Percentiles rank a stretch among this genome's conserved stretches.
phyloP scores from a whole-genome alignment of 2,329 filamentous ascomycete genomes.

The Xylariaceae sp. region DNA sequence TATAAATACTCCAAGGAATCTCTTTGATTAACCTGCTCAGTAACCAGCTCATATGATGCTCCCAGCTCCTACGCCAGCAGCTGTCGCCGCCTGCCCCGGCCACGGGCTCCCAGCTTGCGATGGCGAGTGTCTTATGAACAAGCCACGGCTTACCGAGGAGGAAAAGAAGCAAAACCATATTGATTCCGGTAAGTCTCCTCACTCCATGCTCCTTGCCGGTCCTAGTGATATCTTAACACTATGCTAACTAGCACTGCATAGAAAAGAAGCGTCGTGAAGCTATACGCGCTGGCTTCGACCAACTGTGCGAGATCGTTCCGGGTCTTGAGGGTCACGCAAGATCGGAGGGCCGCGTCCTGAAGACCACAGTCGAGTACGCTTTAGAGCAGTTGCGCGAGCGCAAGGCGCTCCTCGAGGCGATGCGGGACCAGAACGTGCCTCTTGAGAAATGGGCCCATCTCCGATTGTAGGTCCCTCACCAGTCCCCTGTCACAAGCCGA shows the following conservation, averaged over 20 bases:
- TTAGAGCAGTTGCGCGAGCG: constrained; percentile 56
- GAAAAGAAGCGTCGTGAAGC: constrained; percentile 63
- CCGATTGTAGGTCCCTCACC: too few species aligned
- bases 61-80: too few species aligned
- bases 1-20: too few species aligned
- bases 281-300: constrained; percentile 80
- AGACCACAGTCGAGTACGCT: constrained; percentile 64
- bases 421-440: constrained; percentile 25
- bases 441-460: too few species aligned
- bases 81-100: too few species aligned
- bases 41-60: too few species aligned
- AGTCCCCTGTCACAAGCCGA: too few species aligned
- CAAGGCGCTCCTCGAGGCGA: constrained; percentile 51
- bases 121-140: too few species aligned
- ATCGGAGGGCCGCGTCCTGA: constrained; percentile 80
- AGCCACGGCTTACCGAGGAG: constrained; percentile 49
- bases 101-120: too few species aligned
- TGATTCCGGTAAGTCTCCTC: constrained; percentile 40
- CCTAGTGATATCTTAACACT: not conserved
- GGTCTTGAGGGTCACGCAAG: constrained; percentile 78
- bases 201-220: not conserved
- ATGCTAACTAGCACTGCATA: constrained; percentile 8
- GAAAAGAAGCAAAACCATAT: constrained; percentile 56
- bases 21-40: too few species aligned
- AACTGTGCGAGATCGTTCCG: constrained; percentile 74